Conservation (phyloP, 257 asterid genomes). For the Solanum sejunctum region DNA sequence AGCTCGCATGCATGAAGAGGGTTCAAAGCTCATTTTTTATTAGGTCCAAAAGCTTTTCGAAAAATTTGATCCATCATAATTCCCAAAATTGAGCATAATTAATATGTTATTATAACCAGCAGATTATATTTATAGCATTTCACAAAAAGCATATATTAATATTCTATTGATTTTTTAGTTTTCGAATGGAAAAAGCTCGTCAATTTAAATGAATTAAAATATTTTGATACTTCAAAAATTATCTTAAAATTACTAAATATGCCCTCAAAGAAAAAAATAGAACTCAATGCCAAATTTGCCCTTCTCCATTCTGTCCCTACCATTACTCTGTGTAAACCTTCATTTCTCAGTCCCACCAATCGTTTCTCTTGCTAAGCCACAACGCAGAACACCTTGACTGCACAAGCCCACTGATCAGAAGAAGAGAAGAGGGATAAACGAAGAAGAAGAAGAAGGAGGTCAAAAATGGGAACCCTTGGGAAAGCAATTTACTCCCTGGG, state of each 20-base stretch:
- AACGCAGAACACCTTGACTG: not conserved
- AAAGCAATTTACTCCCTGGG: conserved; percentile 64
- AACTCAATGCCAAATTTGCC: not conserved
- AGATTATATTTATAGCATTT: no score
- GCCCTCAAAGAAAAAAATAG: not conserved
- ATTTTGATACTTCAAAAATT: no score
- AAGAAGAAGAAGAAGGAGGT: not conserved
- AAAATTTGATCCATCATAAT: no score
- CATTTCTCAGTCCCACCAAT: not conserved
- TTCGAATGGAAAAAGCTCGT: no score
- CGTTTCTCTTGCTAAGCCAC: not conserved
- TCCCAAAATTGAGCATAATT: no score
- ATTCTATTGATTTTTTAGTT: no score
- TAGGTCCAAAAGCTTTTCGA: no score
- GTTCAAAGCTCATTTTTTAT: no score
- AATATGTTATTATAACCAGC: no score
- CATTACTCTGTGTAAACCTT: not conserved
- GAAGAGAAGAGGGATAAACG: not conserved
- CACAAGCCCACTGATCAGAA: not conserved
- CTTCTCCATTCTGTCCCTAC: not conserved
- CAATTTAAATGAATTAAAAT: no score
- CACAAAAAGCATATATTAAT: no score
- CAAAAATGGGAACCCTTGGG: conserved; percentile 59
- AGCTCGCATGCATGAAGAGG: no score
- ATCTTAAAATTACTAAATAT: not conserved